Percentiles rank a stretch among this genome's conserved stretches.
phyloP scores from a whole-genome alignment of 163 green algal species.

The Chloromonas sp. region DNA sequence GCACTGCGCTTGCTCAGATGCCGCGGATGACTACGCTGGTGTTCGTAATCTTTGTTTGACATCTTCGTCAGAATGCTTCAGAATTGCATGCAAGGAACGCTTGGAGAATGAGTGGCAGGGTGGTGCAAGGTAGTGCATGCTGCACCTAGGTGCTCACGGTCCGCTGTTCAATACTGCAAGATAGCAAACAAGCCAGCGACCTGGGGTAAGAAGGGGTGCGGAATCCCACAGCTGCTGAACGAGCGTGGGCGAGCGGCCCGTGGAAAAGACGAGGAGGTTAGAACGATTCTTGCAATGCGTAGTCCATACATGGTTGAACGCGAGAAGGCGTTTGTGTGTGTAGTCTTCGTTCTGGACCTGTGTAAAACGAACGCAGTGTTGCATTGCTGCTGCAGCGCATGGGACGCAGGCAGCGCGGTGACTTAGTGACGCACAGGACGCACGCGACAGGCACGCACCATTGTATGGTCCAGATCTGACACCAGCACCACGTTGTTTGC shows the following conservation, averaged over 20 bases:
- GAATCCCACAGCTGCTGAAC: conserved; percentile 71
- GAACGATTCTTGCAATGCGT: conserved; percentile 21
- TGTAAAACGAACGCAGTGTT: not conserved
- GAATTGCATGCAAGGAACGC: not conserved
- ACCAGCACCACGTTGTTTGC: conserved; percentile 42
- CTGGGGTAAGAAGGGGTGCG: conserved; percentile 68
- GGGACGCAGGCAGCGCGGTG: too few species aligned
- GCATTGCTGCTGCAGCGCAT: too few species aligned
- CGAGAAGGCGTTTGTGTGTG: conserved; percentile 58
- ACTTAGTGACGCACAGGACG: too few species aligned
- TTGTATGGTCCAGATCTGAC: conserved; percentile 90
- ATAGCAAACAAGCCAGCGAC: not conserved
- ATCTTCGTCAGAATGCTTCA: not conserved
- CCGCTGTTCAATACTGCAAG: not conserved
- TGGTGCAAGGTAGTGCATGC: not conserved
- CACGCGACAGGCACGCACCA: conserved; percentile 53
- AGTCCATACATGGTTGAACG: conserved; percentile 59
- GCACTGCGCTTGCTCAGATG: not conserved
- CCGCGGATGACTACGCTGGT: not conserved
- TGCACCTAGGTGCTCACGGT: not conserved
- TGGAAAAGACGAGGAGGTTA: conserved; percentile 85
- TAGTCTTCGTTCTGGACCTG: conserved; percentile 88
- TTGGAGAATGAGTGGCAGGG: not conserved
- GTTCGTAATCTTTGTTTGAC: not conserved
- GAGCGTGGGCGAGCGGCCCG: conserved; percentile 77